Percentiles rank a stretch among this genome's conserved stretches.
Conservation (phyloP, 805 yeast species). For the Saccharomycopsis sp. region DNA sequence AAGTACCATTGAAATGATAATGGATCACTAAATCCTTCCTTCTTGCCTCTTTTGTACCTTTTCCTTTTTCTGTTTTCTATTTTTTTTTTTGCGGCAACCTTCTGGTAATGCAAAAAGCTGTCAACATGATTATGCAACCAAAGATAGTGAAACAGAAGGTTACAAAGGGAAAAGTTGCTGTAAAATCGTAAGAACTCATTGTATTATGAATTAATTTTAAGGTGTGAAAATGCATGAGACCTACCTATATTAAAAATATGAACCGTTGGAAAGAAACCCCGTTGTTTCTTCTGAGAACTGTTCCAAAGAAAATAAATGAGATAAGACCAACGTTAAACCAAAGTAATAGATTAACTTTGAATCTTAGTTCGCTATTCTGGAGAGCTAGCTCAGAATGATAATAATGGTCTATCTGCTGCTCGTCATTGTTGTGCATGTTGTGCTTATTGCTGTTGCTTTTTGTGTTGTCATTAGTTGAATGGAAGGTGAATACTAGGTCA, state of each 20-base stretch:
- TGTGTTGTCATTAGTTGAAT: neutral
- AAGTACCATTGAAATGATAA: no score
- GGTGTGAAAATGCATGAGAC: neutral
- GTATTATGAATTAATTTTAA: neutral
- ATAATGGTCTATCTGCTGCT: neutral
- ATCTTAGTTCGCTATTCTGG: neutral
- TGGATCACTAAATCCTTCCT: no score
- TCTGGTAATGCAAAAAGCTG: no score
- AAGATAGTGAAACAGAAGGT: no score
- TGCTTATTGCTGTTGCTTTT: neutral
- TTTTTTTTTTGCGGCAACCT: no score
- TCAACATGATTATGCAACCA: no score
- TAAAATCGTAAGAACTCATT: neutral
- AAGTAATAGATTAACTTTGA: neutral
- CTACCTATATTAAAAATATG: neutral
- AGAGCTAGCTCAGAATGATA: neutral
- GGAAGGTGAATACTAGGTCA: neutral
- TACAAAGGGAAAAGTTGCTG: no score
- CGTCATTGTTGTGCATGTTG: neutral
- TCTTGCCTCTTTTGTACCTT: no score
- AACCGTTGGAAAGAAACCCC: neutral
- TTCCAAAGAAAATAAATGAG: neutral
- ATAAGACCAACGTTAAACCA: neutral
- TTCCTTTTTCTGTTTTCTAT: no score
- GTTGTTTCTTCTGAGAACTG: neutral